Evolutionary conservation across 140 eudicot genomes (phyloP), one percentile per base, ranked within the genome.

Genomic region (Oenanthe javanica): DNA sequence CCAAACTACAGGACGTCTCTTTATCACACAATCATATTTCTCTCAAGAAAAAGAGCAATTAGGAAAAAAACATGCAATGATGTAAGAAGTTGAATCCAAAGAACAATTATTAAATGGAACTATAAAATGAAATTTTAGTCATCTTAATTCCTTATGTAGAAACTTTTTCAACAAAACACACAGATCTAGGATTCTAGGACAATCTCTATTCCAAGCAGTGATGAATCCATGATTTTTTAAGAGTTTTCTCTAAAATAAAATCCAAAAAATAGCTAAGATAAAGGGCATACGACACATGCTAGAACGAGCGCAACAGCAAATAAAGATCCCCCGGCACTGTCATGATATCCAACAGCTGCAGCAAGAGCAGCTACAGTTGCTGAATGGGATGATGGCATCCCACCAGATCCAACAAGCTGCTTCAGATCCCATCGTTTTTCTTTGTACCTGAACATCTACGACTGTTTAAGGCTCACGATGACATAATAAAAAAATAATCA

Each of bases 331-430:
- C 91, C 97, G 78, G 85, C 80, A 43, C 99, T 98, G 73, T 96
- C 97, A 7, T 82, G 88, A 69, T 89, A 89, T 27, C 93, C 99
- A 79, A 96, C 87, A 59, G 89, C 98, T 38, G 85, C 81, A 27
- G 99, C 96, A 63, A 96, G 92, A 82, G 99, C 99, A 77, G 94
- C 84, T 14, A 96, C 99, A 21, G 98, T 93, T 31, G 99, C 92
- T 25, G 99, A 91, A 88, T 96, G 99, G 14, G 99, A 96, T 9
- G 99, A 96, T 72, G 99, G 99, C 99, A 96, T 96, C 61, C 99
- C 99, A 74, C 99, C 99, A 57, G 99, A 96, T 79, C 88, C 99
- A 89, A 96, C 46, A 6, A 96, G 90, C 75, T 93, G 96, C 89
- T 89, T 89, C 64, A 88, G 63, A 78, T 96, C 99, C 97, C 96